A percentile compares a stretch with the other conserved stretches of the same genome.
Evolutionary conservation across 2,329 filamentous ascomycete species (phyloP).

Genomic region (Claviceps lovelessii): DNA sequence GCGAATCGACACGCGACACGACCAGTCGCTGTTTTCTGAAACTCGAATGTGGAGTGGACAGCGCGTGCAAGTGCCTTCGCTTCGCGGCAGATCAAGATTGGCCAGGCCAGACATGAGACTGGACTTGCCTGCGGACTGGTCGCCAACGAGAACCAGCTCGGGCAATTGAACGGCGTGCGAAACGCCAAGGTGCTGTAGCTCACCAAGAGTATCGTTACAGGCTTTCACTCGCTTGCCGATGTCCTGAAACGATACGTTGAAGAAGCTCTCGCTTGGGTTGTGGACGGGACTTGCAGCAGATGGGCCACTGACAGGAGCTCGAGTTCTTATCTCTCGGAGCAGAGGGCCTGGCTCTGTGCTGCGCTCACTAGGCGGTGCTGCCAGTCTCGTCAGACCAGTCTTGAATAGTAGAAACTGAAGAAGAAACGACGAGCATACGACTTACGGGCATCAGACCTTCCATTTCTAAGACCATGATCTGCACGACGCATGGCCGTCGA

Average conservation of each 20-base stretch:
- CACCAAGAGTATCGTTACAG: constrained; percentile 50
- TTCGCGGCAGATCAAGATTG: constrained; percentile 57
- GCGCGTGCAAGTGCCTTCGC: constrained; percentile 59
- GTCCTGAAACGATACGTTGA: constrained; percentile 30
- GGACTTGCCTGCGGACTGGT: constrained; percentile 75
- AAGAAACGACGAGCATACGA: constrained; percentile 3
- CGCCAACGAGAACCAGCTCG: constrained; percentile 69
- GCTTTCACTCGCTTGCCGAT: constrained; percentile 51
- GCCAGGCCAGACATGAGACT: constrained; percentile 50
- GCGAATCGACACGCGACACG: constrained; percentile 52
- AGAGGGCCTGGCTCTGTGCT: constrained; percentile 23
- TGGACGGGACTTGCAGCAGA: constrained; percentile 8
- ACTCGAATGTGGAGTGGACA: constrained; percentile 72
- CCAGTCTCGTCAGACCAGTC: background rate
- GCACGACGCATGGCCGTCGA: constrained; percentile 6
- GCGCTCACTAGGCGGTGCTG: constrained; percentile 24
- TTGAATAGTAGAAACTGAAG: background rate
- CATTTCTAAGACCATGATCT: constrained; percentile 14
- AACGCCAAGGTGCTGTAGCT: constrained; percentile 59
- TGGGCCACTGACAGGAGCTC: constrained; percentile 7
- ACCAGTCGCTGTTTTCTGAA: constrained; percentile 45
- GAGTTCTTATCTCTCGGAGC: constrained; percentile 22
- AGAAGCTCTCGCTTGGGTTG: constrained; percentile 24
- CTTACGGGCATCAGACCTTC: constrained; percentile 26
- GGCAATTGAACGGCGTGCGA: constrained; percentile 58